Evolutionary conservation across 2,329 filamentous ascomycete species (phyloP).

Genomic region (Fusarium camptoceras): DNA sequence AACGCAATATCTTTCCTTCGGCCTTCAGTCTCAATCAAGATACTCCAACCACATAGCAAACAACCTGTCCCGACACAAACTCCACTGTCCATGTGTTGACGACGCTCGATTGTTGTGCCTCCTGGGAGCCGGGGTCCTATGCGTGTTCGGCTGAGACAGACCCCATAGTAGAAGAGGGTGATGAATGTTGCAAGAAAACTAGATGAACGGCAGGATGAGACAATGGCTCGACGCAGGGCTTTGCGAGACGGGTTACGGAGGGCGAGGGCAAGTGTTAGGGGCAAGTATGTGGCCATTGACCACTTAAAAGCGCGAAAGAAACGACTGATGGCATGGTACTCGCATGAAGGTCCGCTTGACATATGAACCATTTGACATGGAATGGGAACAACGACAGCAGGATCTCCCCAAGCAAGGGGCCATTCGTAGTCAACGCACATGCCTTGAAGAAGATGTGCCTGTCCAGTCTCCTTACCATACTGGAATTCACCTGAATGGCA

Average conservation of each 20-base stretch:
- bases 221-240: slow-evolving; percentile 64
- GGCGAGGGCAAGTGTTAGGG: slow-evolving; percentile 76
- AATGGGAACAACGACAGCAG: slow-evolving; percentile 74
- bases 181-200: slow-evolving; percentile 84
- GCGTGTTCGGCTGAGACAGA: slow-evolving; percentile 80
- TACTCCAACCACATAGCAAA: slow-evolving; percentile 82
- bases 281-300: slow-evolving; percentile 81
- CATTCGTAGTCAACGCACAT: slow-evolving; percentile 79
- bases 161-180: slow-evolving; percentile 83
- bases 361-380: slow-evolving; percentile 89
- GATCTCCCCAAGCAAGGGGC: slow-evolving; percentile 79
- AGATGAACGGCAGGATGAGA: slow-evolving; percentile 76
- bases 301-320: slow-evolving; percentile 78
- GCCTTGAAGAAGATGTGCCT: slow-evolving; percentile 72
- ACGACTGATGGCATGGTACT: slow-evolving; percentile 76
- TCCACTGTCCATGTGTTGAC: slow-evolving; percentile 68
- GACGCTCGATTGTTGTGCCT: slow-evolving; percentile 55
- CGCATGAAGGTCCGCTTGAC: slow-evolving; percentile 78
- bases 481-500: slow-evolving; percentile 71
- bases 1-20: slow-evolving; percentile 80
- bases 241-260: slow-evolving; percentile 60
- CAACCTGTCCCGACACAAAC: slow-evolving; percentile 80
- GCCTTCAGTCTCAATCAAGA: slow-evolving; percentile 75
- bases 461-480: slow-evolving; percentile 80
- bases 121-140: slow-evolving; percentile 77